phyloP scores from a whole-genome alignment of 2,329 filamentous ascomycete species.

The Lachnellula arida region DNA sequence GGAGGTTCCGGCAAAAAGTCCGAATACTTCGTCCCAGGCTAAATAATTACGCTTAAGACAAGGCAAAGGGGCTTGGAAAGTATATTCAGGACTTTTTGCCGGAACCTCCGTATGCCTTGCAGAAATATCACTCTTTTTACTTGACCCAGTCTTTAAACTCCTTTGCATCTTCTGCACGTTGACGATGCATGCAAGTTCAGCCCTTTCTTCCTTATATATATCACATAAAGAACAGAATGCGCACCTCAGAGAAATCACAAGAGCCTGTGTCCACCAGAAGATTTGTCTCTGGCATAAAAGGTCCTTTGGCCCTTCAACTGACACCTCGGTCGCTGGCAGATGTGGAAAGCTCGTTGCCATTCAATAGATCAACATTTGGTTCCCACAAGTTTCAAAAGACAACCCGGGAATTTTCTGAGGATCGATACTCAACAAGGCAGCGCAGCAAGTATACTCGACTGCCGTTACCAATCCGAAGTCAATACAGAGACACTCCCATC shows the following conservation, averaged over 20 bases:
- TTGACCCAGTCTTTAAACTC: not conserved
- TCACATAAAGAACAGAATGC: not conserved
- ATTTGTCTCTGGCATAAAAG: slow-evolving; percentile 27
- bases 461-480: not conserved
- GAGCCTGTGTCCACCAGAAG: slow-evolving; percentile 8
- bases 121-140: not conserved
- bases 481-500: slow-evolving; percentile 2
- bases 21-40: too few relatives aligned
- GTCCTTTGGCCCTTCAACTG: slow-evolving; percentile 21
- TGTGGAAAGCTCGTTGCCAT: slow-evolving; percentile 3
- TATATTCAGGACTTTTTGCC: too few relatives aligned
- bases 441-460: not conserved
- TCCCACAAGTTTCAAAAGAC: not conserved
- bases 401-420: not conserved
- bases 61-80: too few relatives aligned
- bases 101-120: not conserved
- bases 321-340: slow-evolving; percentile 15
- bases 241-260: not conserved
- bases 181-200: not conserved
- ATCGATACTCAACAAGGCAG: not conserved
- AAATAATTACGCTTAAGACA: too few relatives aligned
- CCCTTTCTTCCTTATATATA: not conserved
- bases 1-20: too few relatives aligned
- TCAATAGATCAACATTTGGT: slow-evolving; percentile 13
- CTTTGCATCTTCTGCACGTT: not conserved